A percentile compares a stretch with the other conserved stretches of the same genome.
Evolutionary conservation across 352 stramenopile genomes (phyloP).

Genomic region (Pythium diclinum): DNA sequence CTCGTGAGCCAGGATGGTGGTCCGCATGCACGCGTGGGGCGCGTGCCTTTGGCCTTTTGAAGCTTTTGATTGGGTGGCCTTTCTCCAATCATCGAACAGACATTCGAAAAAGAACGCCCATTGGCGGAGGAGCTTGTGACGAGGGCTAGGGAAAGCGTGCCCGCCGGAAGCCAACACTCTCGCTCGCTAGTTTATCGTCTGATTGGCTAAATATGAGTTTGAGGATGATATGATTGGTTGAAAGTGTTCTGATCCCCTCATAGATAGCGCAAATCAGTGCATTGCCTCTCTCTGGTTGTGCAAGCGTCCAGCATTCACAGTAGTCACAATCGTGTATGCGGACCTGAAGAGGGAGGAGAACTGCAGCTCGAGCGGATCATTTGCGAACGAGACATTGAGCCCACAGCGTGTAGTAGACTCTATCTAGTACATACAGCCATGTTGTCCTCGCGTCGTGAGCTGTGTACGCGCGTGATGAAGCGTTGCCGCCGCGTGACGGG

Average conservation of each 20-base stretch:
- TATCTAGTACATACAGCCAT: background rate
- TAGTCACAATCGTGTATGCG: background rate
- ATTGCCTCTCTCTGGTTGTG: background rate
- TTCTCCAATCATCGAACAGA: background rate
- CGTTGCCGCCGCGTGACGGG: conserved; percentile 37
- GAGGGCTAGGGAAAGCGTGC: background rate
- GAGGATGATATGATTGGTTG: background rate
- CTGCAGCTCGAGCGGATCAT: background rate
- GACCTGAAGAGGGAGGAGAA: background rate
- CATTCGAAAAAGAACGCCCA: conserved; percentile 5
- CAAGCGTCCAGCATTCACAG: background rate
- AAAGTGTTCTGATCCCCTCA: background rate
- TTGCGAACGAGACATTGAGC: background rate
- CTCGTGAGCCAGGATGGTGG: background rate
- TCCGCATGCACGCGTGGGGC: background rate
- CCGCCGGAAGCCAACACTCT: background rate
- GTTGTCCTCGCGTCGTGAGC: conserved; percentile 4
- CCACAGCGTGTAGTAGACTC: background rate
- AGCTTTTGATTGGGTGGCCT: background rate
- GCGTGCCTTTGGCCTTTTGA: background rate
- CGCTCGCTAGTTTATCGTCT: background rate
- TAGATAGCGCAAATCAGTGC: conserved; percentile 1
- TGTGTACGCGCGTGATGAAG: conserved; percentile 21
- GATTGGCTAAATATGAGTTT: background rate
- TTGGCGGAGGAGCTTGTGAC: background rate